Evolutionary conservation across 176 grass and related monocot genomes (phyloP), one percentile per base, ranked within the genome.

Genomic region (Lolium perenne): DNA sequence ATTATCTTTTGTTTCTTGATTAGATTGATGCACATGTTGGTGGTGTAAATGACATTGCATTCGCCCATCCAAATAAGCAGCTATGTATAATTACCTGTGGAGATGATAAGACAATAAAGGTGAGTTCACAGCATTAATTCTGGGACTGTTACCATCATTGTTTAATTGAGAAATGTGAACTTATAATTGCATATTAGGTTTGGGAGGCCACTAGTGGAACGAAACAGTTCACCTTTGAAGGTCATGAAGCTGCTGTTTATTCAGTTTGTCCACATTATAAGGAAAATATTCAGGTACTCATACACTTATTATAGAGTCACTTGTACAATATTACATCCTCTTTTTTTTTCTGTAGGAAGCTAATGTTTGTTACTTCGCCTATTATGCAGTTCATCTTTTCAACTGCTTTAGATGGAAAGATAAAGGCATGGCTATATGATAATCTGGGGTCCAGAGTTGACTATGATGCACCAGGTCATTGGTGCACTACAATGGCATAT

Each of bases 401-500:
- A 38, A 99, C 94, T 47, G 97, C 97, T 80, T 80, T 99, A 82
- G 97, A 99, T 93, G 97, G 97, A 74, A 99, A 99, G 87, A 99
- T 99, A 86, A 99, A 99, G 76, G 97, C 97, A 26, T 99, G 97
- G 97, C 56, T 99, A 32, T 99, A 99, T 91, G 97, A 99, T 84
- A 94, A 93, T 90, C 88, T 97, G 83, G 97, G 97, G 78, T 99
- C 97, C 64, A 94, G 97, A 89, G 97, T 99, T 79, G 97, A 99
- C 89, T 99, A 99, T 88, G 97, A 99, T 85, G 97, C 97, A 21
- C 97, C 97, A 59, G 97, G 97, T 45, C 97, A 91, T 84, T 99
- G 97, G 97, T 99, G 97, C 74, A 99, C 97, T n/a, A 99, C 97
- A 82, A 99, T 99, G 97, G 94, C 97, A 78, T 99, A 99, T 82